Evolutionary conservation across 345 rosid species (phyloP).

Genomic region (Citrus australasica): DNA sequence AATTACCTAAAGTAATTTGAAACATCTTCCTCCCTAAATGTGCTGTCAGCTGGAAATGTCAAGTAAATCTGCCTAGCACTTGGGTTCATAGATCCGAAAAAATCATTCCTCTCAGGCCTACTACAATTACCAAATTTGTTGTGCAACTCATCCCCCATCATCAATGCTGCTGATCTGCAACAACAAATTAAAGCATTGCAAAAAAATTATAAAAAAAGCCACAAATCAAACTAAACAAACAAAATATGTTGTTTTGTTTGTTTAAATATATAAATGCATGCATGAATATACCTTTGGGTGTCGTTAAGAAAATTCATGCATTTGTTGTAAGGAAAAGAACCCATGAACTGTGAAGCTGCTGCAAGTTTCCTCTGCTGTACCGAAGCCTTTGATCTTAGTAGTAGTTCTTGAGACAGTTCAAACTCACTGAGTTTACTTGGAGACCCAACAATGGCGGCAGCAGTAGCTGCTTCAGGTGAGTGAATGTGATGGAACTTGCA

Average conservation of each 20-base stretch:
- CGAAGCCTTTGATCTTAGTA: conserved; percentile 43
- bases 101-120: conserved; percentile 55
- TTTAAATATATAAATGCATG: neutral
- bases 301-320: conserved; percentile 44
- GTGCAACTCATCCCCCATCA: conserved; percentile 59
- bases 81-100: conserved; percentile 42
- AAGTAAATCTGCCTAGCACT: conserved; percentile 76
- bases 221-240: neutral
- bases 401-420: conserved; percentile 49
- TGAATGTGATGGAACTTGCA: conserved; percentile 57
- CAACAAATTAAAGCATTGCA: neutral
- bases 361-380: conserved; percentile 47
- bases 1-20: conserved; percentile 71
- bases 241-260: neutral
- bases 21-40: conserved; percentile 81
- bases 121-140: conserved; percentile 41
- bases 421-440: conserved; percentile 42
- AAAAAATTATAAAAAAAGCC: neutral
- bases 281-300: conserved; percentile 34
- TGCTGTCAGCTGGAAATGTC: conserved; percentile 83
- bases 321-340: conserved; percentile 46
- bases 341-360: conserved; percentile 41
- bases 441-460: conserved; percentile 33
- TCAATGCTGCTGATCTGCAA: conserved; percentile 43
- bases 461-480: conserved; percentile 23